Evolutionary conservation across 2,329 filamentous ascomycete species (phyloP), one percentile per base, ranked within the genome.

Genomic region (Pyrenophora seminiperda): DNA sequence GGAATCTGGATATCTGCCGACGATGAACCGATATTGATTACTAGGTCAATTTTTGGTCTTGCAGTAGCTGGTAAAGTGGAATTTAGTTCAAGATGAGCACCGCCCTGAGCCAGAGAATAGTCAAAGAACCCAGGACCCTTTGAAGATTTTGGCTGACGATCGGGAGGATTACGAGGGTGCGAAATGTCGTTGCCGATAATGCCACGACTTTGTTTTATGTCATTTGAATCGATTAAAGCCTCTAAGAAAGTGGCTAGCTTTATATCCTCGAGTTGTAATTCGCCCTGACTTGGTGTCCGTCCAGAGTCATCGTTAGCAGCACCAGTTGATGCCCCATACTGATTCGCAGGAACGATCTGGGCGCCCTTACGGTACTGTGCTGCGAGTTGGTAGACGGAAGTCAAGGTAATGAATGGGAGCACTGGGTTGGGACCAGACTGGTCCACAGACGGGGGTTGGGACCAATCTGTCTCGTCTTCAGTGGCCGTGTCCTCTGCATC

Each of bases 391-490:
- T 60, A 49, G 13, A 60, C 53, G 7, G 57, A 47, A 9, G 60
- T 49, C 3, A 66, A 34, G 13, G 62, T 50, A 10, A 61, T 58
- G n/a, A 62, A 46, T 5, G 63, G 7, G 49, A 49, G 52, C 44
- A 50, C 50, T 6, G 47, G 50, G 4, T 39, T 36, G 13, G 52
- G 55, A 14, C 61, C 54, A 13, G 53, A 47, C 15, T 43, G 43
- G 17, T 58, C 59, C 40, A 56, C 44, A 2, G 58, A 50, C 7
- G 58, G 41, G 4, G 62, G 17, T 17, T 32, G 31, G 19, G 60
- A 42, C 15, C 43, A 33, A 7, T 53, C 46, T 22, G 75, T 72
- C 10, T 79, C 73, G 2, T 79, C 77, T 4, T 75, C 73, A 17
- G 63, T 59, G 27, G 49, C 41, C 10, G 51, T 53, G 22, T 58